Base-by-base conservation (phyloP, 1,284 basidiomycete species). In the Ceratobasidium sp. region DNA sequence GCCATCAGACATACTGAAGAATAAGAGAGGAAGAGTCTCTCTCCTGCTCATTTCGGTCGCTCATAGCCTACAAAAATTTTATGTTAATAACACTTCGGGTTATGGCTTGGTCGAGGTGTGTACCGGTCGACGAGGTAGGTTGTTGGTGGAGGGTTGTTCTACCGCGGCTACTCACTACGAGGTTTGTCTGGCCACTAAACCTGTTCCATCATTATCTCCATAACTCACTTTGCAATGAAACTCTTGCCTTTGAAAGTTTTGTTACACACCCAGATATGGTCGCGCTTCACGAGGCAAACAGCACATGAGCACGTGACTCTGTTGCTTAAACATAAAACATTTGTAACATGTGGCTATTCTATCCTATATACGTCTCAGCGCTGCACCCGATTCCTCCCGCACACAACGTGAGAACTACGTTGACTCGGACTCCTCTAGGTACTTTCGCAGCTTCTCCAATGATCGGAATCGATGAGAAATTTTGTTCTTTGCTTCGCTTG, bases 401-500 rank as follows among this genome's bases (percentile, higher is more conserved):
- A 38, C 18, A 56, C 21, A 33, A 5, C 28, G n/a, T 25, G 4
- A 56, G 33, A 33, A 28, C 30, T 56, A 53, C 16, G 54, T 33
- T 51, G 28, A 58, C 28, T 58, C 23, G 21, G 58, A 60, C 40
- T 69, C 64, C 53, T 69, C 51, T 38, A 98, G 83, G 80, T 90
- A 92, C 11, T 82, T 83, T 73, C 89, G 86, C 21, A 99, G 85
- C 79, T 93, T 92, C 72, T 89, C 89, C 25, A 99, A 82, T 0
- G 96, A 96, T 73, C 89, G 89, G 78, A 91, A 95, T 72, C 96
- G 83, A 83, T 98, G 96, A 1, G 94, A 96, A 53, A 98, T 86
- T 74, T 83, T 85, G 80, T 97, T 96, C 84, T 98, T 99, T 79
- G 90, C 87, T 49, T 87, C 88, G 1, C 84, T 79, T 60, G 86